Percentiles rank a stretch among this genome's conserved stretches.
phyloP scores from a whole-genome alignment of 257 asterid species.

The Scutellaria barbata region DNA sequence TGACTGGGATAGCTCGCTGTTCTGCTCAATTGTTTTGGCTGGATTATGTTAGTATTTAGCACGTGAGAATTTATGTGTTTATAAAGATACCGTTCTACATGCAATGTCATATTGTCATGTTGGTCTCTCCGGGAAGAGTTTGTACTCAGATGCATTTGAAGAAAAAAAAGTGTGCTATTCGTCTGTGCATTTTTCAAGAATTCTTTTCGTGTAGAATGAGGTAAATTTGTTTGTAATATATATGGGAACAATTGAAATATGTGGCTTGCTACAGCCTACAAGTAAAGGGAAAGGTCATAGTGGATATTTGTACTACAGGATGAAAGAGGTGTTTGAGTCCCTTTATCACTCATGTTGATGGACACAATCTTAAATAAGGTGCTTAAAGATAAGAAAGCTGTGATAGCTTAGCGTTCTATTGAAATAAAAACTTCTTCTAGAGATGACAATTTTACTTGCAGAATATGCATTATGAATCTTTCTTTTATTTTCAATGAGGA shows the following conservation, averaged over 20 bases:
- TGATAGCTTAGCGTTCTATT: background rate
- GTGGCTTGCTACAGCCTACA: constrained; percentile 8
- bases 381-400: constrained; percentile 4
- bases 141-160: background rate
- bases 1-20: constrained; percentile 20
- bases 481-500: background rate
- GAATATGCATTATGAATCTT: constrained; percentile 12
- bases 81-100: constrained; percentile 16
- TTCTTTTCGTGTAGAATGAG: constrained; percentile 4
- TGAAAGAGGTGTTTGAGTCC: constrained; percentile 22
- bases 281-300: constrained; percentile 23
- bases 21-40: constrained; percentile 29
- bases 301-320: constrained; percentile 13
- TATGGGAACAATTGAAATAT: constrained; percentile 14
- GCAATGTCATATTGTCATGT: constrained; percentile 29
- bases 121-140: constrained; percentile 15
- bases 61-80: background rate
- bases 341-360: constrained; percentile 10
- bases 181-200: constrained; percentile 26
- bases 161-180: background rate
- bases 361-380: constrained; percentile 13
- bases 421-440: background rate
- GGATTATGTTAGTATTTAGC: constrained; percentile 23
- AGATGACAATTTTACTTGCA: background rate
- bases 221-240: constrained; percentile 5